phyloP scores from a whole-genome alignment of 2,329 filamentous ascomycete genomes.

The Exserohilum turcica region DNA sequence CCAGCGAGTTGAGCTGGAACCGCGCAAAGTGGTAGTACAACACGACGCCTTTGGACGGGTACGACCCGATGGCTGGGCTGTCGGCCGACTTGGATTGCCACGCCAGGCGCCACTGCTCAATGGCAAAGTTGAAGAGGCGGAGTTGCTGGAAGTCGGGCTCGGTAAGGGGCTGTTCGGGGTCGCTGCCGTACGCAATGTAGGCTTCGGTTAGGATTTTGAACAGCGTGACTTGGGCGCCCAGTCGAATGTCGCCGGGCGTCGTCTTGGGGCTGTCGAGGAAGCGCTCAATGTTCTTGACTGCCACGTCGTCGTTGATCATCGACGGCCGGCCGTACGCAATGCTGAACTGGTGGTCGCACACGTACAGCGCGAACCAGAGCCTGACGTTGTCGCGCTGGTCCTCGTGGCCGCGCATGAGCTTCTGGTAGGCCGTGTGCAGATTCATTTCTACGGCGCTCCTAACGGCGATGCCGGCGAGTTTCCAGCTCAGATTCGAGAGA shows the following conservation, averaged over 20 bases:
- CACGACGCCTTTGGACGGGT: conserved; percentile 57
- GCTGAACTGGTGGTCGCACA: conserved; percentile 50
- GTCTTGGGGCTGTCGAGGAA: conserved; percentile 38
- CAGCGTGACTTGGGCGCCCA: conserved; percentile 39
- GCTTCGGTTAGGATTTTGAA: conserved; percentile 44
- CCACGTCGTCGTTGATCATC: conserved; percentile 47
- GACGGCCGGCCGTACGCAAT: conserved; percentile 51
- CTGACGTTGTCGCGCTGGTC: conserved; percentile 45
- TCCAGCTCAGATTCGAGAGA: conserved; percentile 49
- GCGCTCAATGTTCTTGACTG: conserved; percentile 45
- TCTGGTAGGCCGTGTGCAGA: conserved; percentile 47
- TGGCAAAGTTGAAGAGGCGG: conserved; percentile 50
- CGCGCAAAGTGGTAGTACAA: conserved; percentile 62
- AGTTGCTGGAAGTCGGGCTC: conserved; percentile 48
- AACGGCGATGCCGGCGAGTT: conserved; percentile 48
- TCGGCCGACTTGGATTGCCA: conserved; percentile 45
- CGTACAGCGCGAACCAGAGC: conserved; percentile 49
- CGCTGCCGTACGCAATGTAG: conserved; percentile 42
- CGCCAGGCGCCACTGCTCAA: conserved; percentile 51
- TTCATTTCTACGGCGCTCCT: conserved; percentile 50
- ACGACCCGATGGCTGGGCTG: conserved; percentile 36
- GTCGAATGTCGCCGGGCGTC: conserved; percentile 37
- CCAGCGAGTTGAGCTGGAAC: conserved; percentile 58
- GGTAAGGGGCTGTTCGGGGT: conserved; percentile 44
- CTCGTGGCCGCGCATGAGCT: conserved; percentile 41